Evolutionary conservation across 192 early-diverging fungal genomes (phyloP).

Genomic region (Coemansia biformis): DNA sequence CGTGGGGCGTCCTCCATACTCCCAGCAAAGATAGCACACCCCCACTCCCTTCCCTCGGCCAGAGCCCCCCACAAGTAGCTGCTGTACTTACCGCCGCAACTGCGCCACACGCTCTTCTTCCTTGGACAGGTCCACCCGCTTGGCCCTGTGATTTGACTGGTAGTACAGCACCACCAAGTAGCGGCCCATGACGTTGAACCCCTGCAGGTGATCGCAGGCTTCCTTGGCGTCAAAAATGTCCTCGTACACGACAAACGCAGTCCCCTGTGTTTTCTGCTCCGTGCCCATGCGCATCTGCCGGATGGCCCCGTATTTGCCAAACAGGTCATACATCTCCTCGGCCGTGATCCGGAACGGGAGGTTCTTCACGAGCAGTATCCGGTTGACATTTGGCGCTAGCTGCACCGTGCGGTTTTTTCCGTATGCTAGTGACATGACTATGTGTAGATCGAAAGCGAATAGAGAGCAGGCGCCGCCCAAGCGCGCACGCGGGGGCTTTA

Average conservation of each 20-base stretch:
- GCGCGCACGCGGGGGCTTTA: too few species aligned
- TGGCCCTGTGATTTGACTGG: conserved; percentile 71
- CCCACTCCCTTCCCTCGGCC: too few species aligned
- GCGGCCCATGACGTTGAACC: conserved; percentile 93
- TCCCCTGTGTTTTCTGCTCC: conserved; percentile 82
- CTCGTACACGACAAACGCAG: conserved; percentile 96
- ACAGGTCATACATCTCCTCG: conserved; percentile 97
- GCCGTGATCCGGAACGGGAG: conserved; percentile 94
- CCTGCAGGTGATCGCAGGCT: conserved; percentile 91
- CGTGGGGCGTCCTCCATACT: too few species aligned
- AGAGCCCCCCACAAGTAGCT: too few species aligned
- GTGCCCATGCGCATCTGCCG: conserved; percentile 87
- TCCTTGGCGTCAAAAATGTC: conserved; percentile 97
- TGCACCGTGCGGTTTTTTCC: conserved; percentile 56
- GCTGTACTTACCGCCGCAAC: conserved; percentile 56
- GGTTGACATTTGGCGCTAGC: conserved; percentile 90
- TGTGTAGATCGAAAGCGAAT: too few species aligned
- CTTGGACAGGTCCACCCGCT: conserved; percentile 73
- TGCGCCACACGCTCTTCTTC: conserved; percentile 69
- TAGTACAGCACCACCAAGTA: conserved; percentile 95
- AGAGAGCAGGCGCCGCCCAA: too few species aligned
- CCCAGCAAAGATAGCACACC: too few species aligned
- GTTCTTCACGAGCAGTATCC: conserved; percentile 89
- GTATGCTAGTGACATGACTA: conserved; percentile 36
- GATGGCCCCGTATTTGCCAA: conserved; percentile 94